Conservation (phyloP, 495 filamentous ascomycete genomes). For the Tuber borchii region DNA sequence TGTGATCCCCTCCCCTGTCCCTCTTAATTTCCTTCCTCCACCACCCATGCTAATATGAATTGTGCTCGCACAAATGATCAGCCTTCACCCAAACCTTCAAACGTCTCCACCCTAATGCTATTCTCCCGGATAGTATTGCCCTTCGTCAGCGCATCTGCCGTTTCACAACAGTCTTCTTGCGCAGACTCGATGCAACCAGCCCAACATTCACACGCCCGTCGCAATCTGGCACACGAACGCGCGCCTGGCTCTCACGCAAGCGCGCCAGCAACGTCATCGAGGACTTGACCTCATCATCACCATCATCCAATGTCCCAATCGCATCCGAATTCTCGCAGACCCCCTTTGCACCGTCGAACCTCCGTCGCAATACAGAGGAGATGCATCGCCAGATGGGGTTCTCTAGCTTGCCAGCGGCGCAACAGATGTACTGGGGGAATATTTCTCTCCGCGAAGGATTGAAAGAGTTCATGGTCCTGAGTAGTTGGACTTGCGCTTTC, state of each 20-base stretch:
- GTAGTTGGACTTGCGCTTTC: slow-evolving; percentile 27
- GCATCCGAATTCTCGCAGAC: slow-evolving; percentile 16
- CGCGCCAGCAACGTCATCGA: slow-evolving; percentile 17
- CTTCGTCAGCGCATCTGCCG: slow-evolving; percentile 37
- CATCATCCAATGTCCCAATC: neutral
- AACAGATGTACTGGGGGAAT: slow-evolving; percentile 26
- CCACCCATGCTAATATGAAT: neutral
- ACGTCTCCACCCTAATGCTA: slow-evolving; percentile 27
- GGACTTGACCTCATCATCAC: slow-evolving; percentile 10
- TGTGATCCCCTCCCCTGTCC: slow-evolving; percentile 17
- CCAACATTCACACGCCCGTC: slow-evolving; percentile 21
- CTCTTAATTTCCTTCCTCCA: neutral
- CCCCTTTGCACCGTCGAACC: slow-evolving; percentile 20
- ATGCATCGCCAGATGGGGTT: slow-evolving; percentile 31
- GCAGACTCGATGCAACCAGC: slow-evolving; percentile 34
- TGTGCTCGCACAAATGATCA: slow-evolving; percentile 2
- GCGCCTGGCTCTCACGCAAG: slow-evolving; percentile 34
- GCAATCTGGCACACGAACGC: slow-evolving; percentile 14
- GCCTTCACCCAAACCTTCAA: slow-evolving; percentile 37
- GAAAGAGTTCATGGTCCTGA: slow-evolving; percentile 36
- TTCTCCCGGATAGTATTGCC: slow-evolving; percentile 27
- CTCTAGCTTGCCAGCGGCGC: slow-evolving; percentile 19
- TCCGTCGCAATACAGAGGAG: slow-evolving; percentile 26
- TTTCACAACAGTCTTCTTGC: slow-evolving; percentile 31
- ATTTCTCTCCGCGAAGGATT: slow-evolving; percentile 32